Evolutionary conservation across 2,329 filamentous ascomycete species (phyloP), one percentile per base, ranked within the genome.

Genomic region (Pezicula rhizophila): DNA sequence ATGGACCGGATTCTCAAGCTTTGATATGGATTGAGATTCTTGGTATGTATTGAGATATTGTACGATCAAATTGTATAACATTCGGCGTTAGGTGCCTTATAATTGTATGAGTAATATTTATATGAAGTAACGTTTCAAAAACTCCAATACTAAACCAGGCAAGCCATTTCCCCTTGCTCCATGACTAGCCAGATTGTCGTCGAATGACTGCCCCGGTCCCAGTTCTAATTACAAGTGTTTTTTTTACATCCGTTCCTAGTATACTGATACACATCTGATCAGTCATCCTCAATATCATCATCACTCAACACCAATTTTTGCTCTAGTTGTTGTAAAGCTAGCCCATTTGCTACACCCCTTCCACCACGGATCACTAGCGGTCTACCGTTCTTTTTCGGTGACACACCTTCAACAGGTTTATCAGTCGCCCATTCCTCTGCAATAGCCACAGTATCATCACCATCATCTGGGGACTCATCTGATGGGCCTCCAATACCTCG

Each of bases 281-380:
- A 61, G 56, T 64, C 59, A 56, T 91, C 87, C 65, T 90, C 86
- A 63, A 93, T 92, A 70, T 93, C 88, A 68, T 93, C 88, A 60
- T 93, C 88, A 57, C 84, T 89, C 37, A 92, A 68, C 40, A 89
- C 79, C 55, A 91, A 68, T 59, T 84, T 86, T 64, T 83, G 80
- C 52, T 82, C 70, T 54, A 28, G 38, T 44, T 60, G 52, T 45
- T 50, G 45, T 20, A 58, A 37, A 8, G 57, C 50, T 23, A 60
- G 12, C 8, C 53, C 52, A 46, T 37, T 48, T 35, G 50, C 51
- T 38, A 37, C 49, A 25, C 54, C 59, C 34, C 50, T 49, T 54
- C 54, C 56, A 52, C 53, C 58, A 48, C 20, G 20, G 18, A 57
- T 54, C 10, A 57, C 58, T 39, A 57, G 54, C 23, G 57, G 65